Evolutionary conservation across 805 yeast genomes (phyloP).

Genomic region (Wickerhamomyces queroliae): DNA sequence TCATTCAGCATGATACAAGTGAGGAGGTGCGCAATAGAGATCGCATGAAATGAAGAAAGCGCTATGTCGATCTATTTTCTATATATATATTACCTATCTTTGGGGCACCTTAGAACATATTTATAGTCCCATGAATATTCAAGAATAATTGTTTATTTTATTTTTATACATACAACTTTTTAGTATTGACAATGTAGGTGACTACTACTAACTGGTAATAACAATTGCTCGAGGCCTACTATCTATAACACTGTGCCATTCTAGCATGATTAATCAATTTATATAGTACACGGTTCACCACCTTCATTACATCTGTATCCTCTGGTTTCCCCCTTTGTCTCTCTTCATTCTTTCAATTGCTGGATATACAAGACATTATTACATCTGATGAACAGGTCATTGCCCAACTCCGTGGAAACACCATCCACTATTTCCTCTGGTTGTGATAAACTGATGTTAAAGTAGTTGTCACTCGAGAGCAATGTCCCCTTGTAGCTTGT

Average conservation of each 20-base stretch:
- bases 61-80: too few relatives aligned
- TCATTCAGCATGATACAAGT: too few relatives aligned
- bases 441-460: slow-evolving; percentile 75
- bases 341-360: slow-evolving; percentile 10
- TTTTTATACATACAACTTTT: background rate
- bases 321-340: background rate
- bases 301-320: too few relatives aligned
- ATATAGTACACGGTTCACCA: too few relatives aligned
- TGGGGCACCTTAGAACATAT: background rate
- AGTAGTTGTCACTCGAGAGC: slow-evolving; percentile 81
- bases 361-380: slow-evolving; percentile 67
- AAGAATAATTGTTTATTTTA: slow-evolving; percentile 1
- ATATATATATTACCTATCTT: too few relatives aligned
- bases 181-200: background rate
- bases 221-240: too few relatives aligned
- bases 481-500: slow-evolving; percentile 83
- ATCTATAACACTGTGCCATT: too few relatives aligned
- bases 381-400: slow-evolving; percentile 84
- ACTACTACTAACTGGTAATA: too few relatives aligned
- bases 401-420: slow-evolving; percentile 46
- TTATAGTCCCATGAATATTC: slow-evolving; percentile 1
- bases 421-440: slow-evolving; percentile 48
- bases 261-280: too few relatives aligned
- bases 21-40: too few relatives aligned
- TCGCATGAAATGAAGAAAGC: too few relatives aligned